phyloP scores from a whole-genome alignment of 345 rosid species.

The Heritiera fomes region DNA sequence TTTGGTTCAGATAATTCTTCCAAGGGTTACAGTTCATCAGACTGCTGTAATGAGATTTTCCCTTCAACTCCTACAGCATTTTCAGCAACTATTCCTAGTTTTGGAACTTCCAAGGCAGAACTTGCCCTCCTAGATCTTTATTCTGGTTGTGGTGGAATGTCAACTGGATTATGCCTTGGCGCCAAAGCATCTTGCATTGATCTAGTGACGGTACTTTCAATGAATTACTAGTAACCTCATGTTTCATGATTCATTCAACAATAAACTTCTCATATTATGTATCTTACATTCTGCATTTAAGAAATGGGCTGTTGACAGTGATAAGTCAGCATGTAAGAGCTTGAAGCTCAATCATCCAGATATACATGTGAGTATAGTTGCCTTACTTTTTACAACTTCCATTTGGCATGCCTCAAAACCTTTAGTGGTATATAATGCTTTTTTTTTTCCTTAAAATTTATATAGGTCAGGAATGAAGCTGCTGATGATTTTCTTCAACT shows the following conservation, averaged over 20 bases:
- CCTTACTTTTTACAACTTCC: background rate
- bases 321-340: conserved; percentile 77
- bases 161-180: conserved; percentile 90
- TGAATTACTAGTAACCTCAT: conserved; percentile 23
- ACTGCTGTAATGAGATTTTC: conserved; percentile 26
- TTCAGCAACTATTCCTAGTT: conserved; percentile 30
- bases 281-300: conserved; percentile 39
- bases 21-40: conserved; percentile 28
- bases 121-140: conserved; percentile 74
- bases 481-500: conserved; percentile 83
- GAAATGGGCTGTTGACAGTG: conserved; percentile 90
- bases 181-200: conserved; percentile 63
- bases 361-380: conserved; percentile 52
- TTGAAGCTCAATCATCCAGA: conserved; percentile 83
- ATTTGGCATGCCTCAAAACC: background rate
- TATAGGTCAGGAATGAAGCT: conserved; percentile 83
- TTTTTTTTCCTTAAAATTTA: background rate
- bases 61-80: conserved; percentile 25
- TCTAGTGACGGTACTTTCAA: conserved; percentile 72
- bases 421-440: background rate
- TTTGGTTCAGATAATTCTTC: conserved; percentile 39
- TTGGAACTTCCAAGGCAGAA: conserved; percentile 41
- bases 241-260: conserved; percentile 18
- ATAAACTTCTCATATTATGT: conserved; percentile 18
- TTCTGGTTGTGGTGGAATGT: conserved; percentile 99